A percentile compares a stretch with the other conserved stretches of the same genome.
These are phyloP conservation scores for Cytospora mali DNA, from an alignment of 2,329 filamentous ascomycete species.

Conservation along the genomic window DNA sequence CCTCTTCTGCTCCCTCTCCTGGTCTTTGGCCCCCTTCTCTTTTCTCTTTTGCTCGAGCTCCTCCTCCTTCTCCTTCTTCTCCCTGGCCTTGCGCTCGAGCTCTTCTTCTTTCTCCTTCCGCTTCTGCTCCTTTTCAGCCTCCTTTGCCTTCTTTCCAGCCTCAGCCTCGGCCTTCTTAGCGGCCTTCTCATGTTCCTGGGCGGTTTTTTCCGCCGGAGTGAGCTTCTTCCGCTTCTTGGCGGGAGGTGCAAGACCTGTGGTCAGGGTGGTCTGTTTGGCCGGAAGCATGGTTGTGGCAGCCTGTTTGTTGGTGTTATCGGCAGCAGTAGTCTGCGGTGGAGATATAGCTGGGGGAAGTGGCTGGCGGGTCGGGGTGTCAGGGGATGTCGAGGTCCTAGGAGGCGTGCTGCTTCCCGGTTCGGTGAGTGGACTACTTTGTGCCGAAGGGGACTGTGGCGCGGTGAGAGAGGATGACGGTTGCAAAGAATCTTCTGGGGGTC, in stretches of 20 bases:
- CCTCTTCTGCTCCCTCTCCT: constrained; percentile 44
- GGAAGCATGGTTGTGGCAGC: not conserved
- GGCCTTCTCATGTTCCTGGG: constrained; percentile 41
- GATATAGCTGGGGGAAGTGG: constrained; percentile 32
- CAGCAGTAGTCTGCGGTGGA: constrained; percentile 15
- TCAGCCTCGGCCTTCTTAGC: constrained; percentile 41
- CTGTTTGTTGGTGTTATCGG: not conserved
- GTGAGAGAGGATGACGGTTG: constrained; percentile 29
- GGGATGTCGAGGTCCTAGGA: constrained; percentile 41
- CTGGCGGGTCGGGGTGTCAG: constrained; percentile 34
- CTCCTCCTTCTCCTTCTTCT: constrained; percentile 40
- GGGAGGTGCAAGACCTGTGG: constrained; percentile 35
- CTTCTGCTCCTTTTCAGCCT: constrained; percentile 37
- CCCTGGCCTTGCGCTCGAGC: constrained; percentile 30
- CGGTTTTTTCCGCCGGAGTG: constrained; percentile 44
- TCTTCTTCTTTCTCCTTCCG: constrained; percentile 43
- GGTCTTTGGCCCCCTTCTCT: constrained; percentile 36
- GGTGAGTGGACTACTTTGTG: constrained; percentile 41
- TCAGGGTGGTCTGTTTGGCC: constrained; percentile 27
- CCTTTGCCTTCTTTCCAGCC: constrained; percentile 34
- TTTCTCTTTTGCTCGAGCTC: constrained; percentile 40
- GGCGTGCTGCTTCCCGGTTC: constrained; percentile 48
- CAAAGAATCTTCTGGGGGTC: constrained; percentile 5
- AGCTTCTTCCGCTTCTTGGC: constrained; percentile 51
- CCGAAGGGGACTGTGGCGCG: constrained; percentile 33